Conservation (phyloP, 192 early-diverging fungal genomes). For the Gonapodya sp. region DNA sequence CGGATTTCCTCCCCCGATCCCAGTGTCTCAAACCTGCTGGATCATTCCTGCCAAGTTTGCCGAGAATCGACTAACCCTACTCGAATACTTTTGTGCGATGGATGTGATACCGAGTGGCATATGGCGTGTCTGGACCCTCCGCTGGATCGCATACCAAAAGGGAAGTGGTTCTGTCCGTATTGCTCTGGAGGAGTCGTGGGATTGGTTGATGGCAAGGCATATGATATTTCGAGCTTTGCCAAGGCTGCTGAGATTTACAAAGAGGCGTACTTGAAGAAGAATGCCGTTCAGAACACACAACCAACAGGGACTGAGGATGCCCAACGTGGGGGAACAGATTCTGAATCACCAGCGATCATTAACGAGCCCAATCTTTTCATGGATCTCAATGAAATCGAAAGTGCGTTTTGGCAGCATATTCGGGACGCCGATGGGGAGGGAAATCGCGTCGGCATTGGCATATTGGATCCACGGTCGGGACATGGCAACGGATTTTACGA, state of each 20-base stretch:
- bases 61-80: not conserved
- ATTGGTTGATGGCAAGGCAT: not conserved
- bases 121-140: not conserved
- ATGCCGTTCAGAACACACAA: not conserved
- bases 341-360: no score
- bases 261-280: not conserved
- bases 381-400: not conserved
- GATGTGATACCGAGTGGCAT: not conserved
- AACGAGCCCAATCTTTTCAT: not conserved
- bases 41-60: not conserved
- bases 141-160: not conserved
- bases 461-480: not conserved
- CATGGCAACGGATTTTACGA: not conserved
- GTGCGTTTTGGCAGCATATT: not conserved
- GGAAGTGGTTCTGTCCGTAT: constrained; percentile 8
- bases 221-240: not conserved
- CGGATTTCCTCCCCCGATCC: not conserved
- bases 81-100: not conserved
- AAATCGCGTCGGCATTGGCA: not conserved
- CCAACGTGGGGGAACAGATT: no score
- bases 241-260: not conserved
- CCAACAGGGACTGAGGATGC: not conserved
- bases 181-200: not conserved
- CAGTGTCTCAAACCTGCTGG: not conserved
- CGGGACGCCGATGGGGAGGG: not conserved